Conservation (phyloP, 495 filamentous ascomycete species). For the Hamigera avellanea region DNA sequence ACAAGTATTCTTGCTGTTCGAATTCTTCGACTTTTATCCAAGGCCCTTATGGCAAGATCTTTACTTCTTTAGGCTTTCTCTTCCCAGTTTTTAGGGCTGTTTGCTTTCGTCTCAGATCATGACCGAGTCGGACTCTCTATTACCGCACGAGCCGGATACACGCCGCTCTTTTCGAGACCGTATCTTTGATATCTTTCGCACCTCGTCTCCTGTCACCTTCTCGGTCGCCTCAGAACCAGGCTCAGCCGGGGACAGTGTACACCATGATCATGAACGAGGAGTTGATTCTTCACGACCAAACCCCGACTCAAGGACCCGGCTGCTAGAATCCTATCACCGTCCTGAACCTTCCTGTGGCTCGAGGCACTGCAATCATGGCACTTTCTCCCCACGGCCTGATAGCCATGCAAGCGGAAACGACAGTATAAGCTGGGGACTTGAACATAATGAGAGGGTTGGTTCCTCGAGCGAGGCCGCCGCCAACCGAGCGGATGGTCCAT, state of each 20-base stretch:
- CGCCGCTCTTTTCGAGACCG: conserved; percentile 24
- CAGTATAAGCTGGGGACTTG: conserved; percentile 19
- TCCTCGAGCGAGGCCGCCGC: conserved; percentile 3
- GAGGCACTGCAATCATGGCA: conserved; percentile 58
- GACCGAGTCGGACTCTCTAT: conserved; percentile 17
- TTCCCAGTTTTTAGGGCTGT: no score
- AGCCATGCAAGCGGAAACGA: conserved; percentile 37
- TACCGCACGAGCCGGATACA: conserved; percentile 13
- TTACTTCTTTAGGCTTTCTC: no score
- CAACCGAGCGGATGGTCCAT: conserved; percentile 7
- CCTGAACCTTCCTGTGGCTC: conserved; percentile 25
- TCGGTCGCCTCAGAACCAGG: conserved; percentile 3
- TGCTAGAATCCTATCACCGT: conserved; percentile 28
- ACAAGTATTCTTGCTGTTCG: no score
- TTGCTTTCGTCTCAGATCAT: no score
- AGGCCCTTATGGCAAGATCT: background rate
- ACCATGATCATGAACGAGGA: conserved; percentile 1
- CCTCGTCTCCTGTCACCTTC: conserved; percentile 3
- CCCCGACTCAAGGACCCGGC: conserved; percentile 20
- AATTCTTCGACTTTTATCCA: no score
- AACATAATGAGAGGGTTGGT: conserved; percentile 6
- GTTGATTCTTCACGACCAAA: conserved; percentile 4
- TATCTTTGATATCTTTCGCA: conserved; percentile 25
- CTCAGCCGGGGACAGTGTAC: conserved; percentile 2
- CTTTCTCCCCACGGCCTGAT: conserved; percentile 59